Percentiles rank a stretch among this genome's conserved stretches.
phyloP scores from a whole-genome alignment of 2,329 filamentous ascomycete genomes.

The Fusarium nelsonii region DNA sequence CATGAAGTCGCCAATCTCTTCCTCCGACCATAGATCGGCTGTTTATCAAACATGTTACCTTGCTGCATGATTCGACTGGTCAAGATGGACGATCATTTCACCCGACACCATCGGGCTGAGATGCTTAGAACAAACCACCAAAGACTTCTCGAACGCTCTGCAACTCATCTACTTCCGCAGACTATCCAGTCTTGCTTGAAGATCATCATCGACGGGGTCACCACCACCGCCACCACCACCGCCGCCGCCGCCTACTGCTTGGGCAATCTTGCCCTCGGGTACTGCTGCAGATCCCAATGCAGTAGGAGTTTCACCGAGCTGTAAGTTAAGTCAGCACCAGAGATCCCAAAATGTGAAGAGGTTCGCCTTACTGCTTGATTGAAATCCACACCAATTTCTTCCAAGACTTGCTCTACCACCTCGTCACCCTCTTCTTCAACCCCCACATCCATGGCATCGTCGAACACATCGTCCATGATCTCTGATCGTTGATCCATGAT shows the following conservation, averaged over 20 bases:
- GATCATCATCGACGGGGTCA: slow-evolving; percentile 85
- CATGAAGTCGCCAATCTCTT: slow-evolving; percentile 13
- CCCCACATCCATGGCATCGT: slow-evolving; percentile 91
- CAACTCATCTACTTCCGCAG: slow-evolving; percentile 67
- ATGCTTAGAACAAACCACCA: slow-evolving; percentile 1
- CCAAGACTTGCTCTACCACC: slow-evolving; percentile 94
- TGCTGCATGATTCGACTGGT: slow-evolving; percentile 1
- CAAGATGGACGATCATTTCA: neutral
- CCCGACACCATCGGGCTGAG: neutral
- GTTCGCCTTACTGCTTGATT: slow-evolving; percentile 80
- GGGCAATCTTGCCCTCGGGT: slow-evolving; percentile 82
- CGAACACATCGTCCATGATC: slow-evolving; percentile 99
- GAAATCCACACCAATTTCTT: slow-evolving; percentile 96
- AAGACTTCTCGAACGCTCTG: neutral
- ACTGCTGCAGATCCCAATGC: slow-evolving; percentile 81
- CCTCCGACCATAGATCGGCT: neutral
- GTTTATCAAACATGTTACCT: neutral
- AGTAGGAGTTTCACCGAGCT: slow-evolving; percentile 93
- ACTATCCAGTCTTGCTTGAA: slow-evolving; percentile 93
- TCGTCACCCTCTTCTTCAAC: slow-evolving; percentile 97
- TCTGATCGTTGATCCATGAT: slow-evolving; percentile 99
- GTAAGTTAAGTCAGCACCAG: slow-evolving; percentile 40
- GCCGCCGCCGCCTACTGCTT: slow-evolving; percentile 75
- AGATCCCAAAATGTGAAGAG: slow-evolving; percentile 36
- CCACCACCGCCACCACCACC: slow-evolving; percentile 61